Evolutionary conservation across 2,329 filamentous ascomycete species (phyloP), one percentile per base, ranked within the genome.

Genomic region (Fusarium sororula): DNA sequence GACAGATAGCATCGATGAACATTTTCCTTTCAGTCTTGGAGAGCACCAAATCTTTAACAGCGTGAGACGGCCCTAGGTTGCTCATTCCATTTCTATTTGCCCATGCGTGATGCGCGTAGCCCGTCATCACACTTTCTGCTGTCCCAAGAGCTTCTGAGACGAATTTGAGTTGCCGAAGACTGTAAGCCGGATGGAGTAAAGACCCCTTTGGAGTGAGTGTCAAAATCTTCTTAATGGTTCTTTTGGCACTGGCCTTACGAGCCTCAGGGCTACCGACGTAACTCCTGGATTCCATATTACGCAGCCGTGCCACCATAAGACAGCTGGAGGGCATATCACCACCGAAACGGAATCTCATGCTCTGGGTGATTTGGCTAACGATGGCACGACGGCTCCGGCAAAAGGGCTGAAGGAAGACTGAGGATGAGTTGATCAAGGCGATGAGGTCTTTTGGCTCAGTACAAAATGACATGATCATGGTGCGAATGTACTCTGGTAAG

Each of bases 241-340:
- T 26, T 11, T 6, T 8, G 5, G 7, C 18, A 22, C 1, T 6
- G 18, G 13, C 18, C n/a, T 26, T 38, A 6, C 4, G 22, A 14
- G 0, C 5, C 5, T 30, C 10, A 6, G 3, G 7, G 7, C 3
- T n/a, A 4, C 20, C 7, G 0, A 0, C 10, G 8, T 11, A 11
- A 7, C 28, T 3, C 17, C 13, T 32, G 3, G 28, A 32, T 8
- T 51, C 15, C 15, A 53, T 26, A 26, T 37, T 53, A 1, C 18
- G 50, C 10, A 53, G 50, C 7, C 9, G 18, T 8, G 50, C 32
- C 22, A 18, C 32, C 18, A 53, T 53, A 5, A 53, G n/a, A 53
- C 50, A 26, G 15, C 14, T 53, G 18, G 7, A 5, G 11, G 50
- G 50, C 32, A 53, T 53, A 9, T 53, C 50, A 11, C 32, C 50